Conservation (phyloP, 1,284 basidiomycete species). For the Ustilago sp. region DNA sequence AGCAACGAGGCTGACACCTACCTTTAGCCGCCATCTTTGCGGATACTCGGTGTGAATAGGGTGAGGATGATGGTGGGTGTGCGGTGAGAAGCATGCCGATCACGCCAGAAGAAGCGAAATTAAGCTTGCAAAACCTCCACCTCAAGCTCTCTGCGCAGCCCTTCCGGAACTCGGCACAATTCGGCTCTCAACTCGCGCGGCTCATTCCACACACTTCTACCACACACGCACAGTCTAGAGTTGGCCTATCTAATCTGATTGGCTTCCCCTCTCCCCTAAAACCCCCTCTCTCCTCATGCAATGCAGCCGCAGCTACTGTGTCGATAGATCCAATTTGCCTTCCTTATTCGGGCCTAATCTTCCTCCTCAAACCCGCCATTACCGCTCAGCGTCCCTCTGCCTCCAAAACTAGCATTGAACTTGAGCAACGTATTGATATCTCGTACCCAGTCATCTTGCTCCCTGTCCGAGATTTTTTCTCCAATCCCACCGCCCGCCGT, state of each 20-base stretch:
- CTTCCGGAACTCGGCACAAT: background rate
- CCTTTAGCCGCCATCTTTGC: slow-evolving; percentile 37
- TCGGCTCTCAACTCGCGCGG: background rate
- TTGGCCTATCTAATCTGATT: background rate
- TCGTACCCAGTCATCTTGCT: slow-evolving; percentile 91
- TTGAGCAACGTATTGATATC: slow-evolving; percentile 81
- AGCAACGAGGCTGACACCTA: background rate
- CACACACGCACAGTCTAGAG: background rate
- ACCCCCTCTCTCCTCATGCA: background rate
- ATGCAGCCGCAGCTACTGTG: background rate
- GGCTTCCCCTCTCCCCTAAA: background rate
- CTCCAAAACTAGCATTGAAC: slow-evolving; percentile 68
- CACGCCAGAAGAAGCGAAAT: background rate
- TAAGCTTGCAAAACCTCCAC: background rate
- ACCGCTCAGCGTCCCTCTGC: slow-evolving; percentile 55
- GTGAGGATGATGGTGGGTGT: slow-evolving; percentile 1
- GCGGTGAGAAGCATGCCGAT: background rate
- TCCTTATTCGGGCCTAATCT: slow-evolving; percentile 5
- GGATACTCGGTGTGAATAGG: background rate
- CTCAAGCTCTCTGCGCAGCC: background rate
- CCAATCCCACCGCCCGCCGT: slow-evolving; percentile 4
- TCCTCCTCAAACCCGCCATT: slow-evolving; percentile 55
- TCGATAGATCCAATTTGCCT: background rate
- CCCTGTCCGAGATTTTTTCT: slow-evolving; percentile 72
- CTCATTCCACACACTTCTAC: background rate